Base-by-base conservation (phyloP, 2,329 filamentous ascomycete genomes). In the Alternaria metachromatica region DNA sequence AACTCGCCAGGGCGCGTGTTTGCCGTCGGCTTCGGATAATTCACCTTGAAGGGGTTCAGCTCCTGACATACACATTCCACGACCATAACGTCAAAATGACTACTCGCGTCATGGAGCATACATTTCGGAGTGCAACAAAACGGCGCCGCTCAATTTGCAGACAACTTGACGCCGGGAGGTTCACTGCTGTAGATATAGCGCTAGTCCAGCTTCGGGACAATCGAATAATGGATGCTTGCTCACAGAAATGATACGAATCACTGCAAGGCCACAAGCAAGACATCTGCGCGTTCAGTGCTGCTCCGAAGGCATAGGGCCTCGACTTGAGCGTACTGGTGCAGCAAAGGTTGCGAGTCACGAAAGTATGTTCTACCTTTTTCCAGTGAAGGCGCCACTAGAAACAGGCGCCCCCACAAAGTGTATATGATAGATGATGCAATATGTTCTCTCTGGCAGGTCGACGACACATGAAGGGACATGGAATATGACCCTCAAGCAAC, bases 381-480 rank as follows among this genome's bases (percentile, higher is more conserved):
- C 78, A 80, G 77, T 73, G 73, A 73, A 72, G 68, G 71, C 77
- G 76, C 74, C 78, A 81, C 70, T 65, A 66, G 62, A 68, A 46
- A 20, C 56, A 71, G 73, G 72, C 77, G 76, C 71, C 57, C 49
- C 65, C 76, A 70, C 76, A 80, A 80, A 80, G 78, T 80, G 78
- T 80, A 79, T 78, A 78, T 69, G 72, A 76, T 79, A 80, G 74
- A 77, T 79, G 74, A 84, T 92, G 91, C 91, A 94, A 95, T 95
- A 92, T 86, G 82, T 82, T 82, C 70, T 62, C 69, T 84, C 91
- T 94, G 87, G 87, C 90, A 88, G 89, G 88, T 87, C 88, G 91
- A 87, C 89, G 91, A 94, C 91, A 90, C 91, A 89, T 89, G 82
- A 69, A 71, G 57, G 57, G 79, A 83, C 84, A 86, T 82, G 80